Evolutionary conservation across 169 alveolate species (phyloP), one percentile per base, ranked within the genome.

Genomic region (Cryptosporidium canis): DNA sequence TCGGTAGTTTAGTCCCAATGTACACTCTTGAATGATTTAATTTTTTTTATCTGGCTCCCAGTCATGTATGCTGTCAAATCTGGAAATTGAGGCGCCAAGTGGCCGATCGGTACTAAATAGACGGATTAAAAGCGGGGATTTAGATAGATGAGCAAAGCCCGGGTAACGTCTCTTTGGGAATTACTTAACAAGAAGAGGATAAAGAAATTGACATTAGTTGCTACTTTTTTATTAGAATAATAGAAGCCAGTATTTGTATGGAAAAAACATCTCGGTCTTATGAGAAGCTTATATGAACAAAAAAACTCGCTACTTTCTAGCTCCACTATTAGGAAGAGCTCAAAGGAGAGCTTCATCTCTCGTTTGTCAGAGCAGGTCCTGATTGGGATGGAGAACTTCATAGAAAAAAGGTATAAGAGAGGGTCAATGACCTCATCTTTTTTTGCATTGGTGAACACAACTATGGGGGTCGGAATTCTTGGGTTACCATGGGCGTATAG

Each of bases 401-500:
- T 55, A 3, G 77, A 58, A 58, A 77, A 61, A 61, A 55, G 72
- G 51, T 55, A 58, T 45, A 77, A 77, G 43, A 77, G 31, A 29
- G 72, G 87, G 3, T 77, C 87, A 27, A 61, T 77, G 72, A 77
- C 87, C 11, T 77, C 87, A 6, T 55, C 87, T 3, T 77, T 77
- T 55, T 77, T 77, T 29, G 87, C 87, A 5, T 66, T 77, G 29
- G 87, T 77, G 44, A 77, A 77, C 72, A 77, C 87, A 56, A 77
- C 87, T 16, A 77, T 77, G 87, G 87, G 87, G 1, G 87, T 77
- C 4, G 87, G 87, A 24, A 61, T 77, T 35, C 72, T 77, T 33
- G 87, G 87, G n/a, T 35, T 77, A 12, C 87, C 87, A n/a, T 77
- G 87, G 87, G 87, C 87, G 41, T 77, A 29, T 35, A 77, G 87